Conservation (phyloP, 345 rosid species). For the Dimocarpus longan region DNA sequence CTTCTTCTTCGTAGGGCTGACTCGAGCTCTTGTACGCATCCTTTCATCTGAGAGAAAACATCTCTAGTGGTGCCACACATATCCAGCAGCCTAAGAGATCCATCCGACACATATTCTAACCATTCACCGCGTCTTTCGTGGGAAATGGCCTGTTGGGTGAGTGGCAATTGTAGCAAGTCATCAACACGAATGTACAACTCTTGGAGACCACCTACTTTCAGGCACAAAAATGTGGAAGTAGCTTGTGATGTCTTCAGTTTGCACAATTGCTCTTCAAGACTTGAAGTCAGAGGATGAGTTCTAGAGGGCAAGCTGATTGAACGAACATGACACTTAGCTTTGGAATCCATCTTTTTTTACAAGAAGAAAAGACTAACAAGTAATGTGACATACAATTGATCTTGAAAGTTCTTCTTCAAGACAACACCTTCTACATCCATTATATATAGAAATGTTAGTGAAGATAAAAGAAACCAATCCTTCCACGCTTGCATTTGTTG, state of each 20-base stretch:
- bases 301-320: slow-evolving; percentile 35
- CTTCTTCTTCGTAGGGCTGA: slow-evolving; percentile 40
- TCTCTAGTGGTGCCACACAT: slow-evolving; percentile 41
- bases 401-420: not conserved
- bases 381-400: not conserved
- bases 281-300: slow-evolving; percentile 19
- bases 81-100: slow-evolving; percentile 30
- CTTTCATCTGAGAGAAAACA: slow-evolving; percentile 38
- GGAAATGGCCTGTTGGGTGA: slow-evolving; percentile 14
- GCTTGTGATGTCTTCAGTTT: slow-evolving; percentile 17
- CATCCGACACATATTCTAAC: slow-evolving; percentile 9
- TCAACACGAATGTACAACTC: slow-evolving; percentile 16
- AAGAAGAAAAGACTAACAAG: not conserved
- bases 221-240: slow-evolving; percentile 4
- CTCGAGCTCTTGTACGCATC: slow-evolving; percentile 30
- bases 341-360: slow-evolving; percentile 10
- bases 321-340: slow-evolving; percentile 15
- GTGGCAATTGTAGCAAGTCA: slow-evolving; percentile 28
- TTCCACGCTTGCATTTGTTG: slow-evolving; percentile 7
- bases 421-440: not conserved
- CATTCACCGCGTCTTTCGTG: not conserved
- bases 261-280: slow-evolving; percentile 25
- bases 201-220: slow-evolving; percentile 17
- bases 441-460: not conserved
- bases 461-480: not conserved